Evolutionary conservation across 768 basidiomycete species (phyloP), one percentile per base, ranked within the genome.

Genomic region (Saitozyma sp.): DNA sequence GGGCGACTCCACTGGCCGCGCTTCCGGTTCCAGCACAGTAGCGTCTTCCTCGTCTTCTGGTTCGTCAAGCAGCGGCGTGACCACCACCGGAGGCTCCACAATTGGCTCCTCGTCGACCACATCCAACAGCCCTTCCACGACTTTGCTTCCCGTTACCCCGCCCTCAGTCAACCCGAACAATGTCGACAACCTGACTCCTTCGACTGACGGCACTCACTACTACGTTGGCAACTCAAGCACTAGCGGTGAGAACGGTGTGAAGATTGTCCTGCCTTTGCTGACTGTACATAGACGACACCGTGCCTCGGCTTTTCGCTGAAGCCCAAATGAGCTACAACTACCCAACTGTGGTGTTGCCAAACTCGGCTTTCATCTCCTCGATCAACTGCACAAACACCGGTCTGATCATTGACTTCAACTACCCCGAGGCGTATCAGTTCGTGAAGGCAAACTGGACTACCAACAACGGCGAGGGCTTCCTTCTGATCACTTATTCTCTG

Each of bases 391-490:
- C 10, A 10, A 29, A 38, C 38, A 43, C 41, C 40, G 40, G 40
- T 19, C 40, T 57, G 39, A 17, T n/a, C 39, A 19, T 57, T 7
- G 13, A n/a, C 41, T 57, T 57, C 45, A n/a, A 42, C 16, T 1
- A 40, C 40, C 17, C 39, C 3, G 38, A 14, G 19, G 41, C 17
- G n/a, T 57, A 43, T 8, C 14, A 57, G 14, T 57, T 57, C 43
- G 56, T 46, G 14, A 42, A 57, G 6, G 19, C 9, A 17, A 57
- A 57, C 41, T 57, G 56, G 56, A 42, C 40, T 7, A 57, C 56
- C 11, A 20, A 54, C 53, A 41, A 41, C 10, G 53, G 39, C 39
- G 38, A 17, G 19, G 56, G 56, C 16, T 57, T 57, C 41, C 11
- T 57, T n/a, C 37, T 57, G 17, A 46, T 57, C 38, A 57, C 56